Evolutionary conservation across 2,329 filamentous ascomycete species (phyloP).

Genomic region (Pezicula radicicola): DNA sequence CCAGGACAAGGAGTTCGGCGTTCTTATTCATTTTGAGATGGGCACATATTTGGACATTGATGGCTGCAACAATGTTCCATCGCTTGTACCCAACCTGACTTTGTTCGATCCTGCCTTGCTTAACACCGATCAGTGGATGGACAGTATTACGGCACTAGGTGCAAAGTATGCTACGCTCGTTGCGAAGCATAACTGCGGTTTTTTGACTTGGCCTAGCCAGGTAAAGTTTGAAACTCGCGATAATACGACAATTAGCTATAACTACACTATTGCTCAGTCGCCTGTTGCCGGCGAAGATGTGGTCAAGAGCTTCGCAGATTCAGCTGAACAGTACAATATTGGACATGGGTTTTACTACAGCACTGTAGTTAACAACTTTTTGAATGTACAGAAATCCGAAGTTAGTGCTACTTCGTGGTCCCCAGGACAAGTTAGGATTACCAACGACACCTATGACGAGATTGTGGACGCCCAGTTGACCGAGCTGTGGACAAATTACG

Average conservation of each 20-base stretch:
- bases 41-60: slow-evolving; percentile 23
- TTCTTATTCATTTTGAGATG: slow-evolving; percentile 25
- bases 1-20: slow-evolving; percentile 24
- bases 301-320: slow-evolving; percentile 21
- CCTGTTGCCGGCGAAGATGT: slow-evolving; percentile 22
- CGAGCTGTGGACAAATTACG: slow-evolving; percentile 22
- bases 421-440: slow-evolving; percentile 18
- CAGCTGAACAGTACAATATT: slow-evolving; percentile 21
- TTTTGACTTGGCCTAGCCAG: slow-evolving; percentile 26
- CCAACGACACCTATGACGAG: slow-evolving; percentile 20
- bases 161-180: slow-evolving; percentile 28
- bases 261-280: slow-evolving; percentile 26
- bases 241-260: slow-evolving; percentile 21
- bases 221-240: slow-evolving; percentile 22
- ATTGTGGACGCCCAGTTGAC: slow-evolving; percentile 22
- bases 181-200: slow-evolving; percentile 30
- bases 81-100: slow-evolving; percentile 17
- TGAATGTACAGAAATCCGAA: slow-evolving; percentile 22
- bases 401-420: slow-evolving; percentile 13
- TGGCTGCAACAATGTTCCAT: slow-evolving; percentile 24
- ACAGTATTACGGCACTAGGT: slow-evolving; percentile 21
- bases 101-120: slow-evolving; percentile 19
- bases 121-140: slow-evolving; percentile 27
- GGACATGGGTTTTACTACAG: slow-evolving; percentile 30
- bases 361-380: slow-evolving; percentile 28